Conservation (phyloP, 768 basidiomycete species). For the Lentinus tigrinus region DNA sequence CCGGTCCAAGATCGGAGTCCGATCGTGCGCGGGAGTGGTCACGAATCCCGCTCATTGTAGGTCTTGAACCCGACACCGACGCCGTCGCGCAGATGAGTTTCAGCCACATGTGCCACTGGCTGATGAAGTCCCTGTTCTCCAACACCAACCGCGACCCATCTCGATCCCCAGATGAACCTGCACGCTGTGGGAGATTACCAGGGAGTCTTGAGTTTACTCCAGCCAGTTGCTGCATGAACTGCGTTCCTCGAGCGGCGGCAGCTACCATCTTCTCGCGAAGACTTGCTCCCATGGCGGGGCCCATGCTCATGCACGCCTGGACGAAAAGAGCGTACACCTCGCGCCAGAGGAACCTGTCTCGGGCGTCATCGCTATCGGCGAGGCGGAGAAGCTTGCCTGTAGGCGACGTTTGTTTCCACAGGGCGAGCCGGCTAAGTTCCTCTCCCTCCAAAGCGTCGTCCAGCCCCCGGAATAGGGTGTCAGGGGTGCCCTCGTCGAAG, state of each 20-base stretch:
- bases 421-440: conserved; percentile 59
- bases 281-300: conserved; percentile 41
- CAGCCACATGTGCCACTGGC: conserved; percentile 85
- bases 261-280: conserved; percentile 70
- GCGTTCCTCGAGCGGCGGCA: conserved; percentile 68
- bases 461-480: conserved; percentile 54
- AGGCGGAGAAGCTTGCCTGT: conserved; percentile 62
- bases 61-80: conserved; percentile 58
- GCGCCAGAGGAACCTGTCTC: conserved; percentile 74
- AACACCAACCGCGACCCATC: conserved; percentile 51
- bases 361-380: conserved; percentile 66
- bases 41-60: conserved; percentile 50
- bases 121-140: conserved; percentile 59
- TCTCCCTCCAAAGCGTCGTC: conserved; percentile 65
- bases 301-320: conserved; percentile 50
- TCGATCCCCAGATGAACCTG: conserved; percentile 41
- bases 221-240: conserved; percentile 68
- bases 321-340: conserved; percentile 69
- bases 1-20: conserved; percentile 75
- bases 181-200: conserved; percentile 42
- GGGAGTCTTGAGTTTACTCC: conserved; percentile 63
- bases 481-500: conserved; percentile 46
- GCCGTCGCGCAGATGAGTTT: conserved; percentile 86
- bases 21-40: conserved; percentile 72
- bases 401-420: conserved; percentile 61